phyloP scores from a whole-genome alignment of 2,329 filamentous ascomycete species.

The Ascosphaera apis region DNA sequence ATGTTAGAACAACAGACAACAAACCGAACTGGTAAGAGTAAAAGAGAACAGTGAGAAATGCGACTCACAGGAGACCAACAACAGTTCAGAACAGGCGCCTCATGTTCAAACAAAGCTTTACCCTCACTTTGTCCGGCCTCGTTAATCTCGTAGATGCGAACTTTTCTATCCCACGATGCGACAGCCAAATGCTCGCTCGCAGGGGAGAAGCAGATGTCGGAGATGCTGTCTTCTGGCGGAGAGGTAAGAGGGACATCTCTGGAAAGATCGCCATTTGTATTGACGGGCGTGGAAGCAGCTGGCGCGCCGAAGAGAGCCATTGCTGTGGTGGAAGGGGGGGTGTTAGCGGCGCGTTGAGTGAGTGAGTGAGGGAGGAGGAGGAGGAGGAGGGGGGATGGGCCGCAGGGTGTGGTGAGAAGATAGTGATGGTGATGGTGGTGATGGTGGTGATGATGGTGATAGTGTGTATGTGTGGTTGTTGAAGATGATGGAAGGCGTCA shows the following conservation, averaged over 20 bases:
- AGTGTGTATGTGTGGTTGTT: no score
- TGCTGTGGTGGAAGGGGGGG: slow-evolving; percentile 1
- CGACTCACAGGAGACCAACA: slow-evolving; percentile 65
- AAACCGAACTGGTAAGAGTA: slow-evolving; percentile 3
- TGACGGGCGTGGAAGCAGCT: slow-evolving; percentile 25
- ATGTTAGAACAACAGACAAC: slow-evolving; percentile 1
- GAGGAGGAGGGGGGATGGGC: neutral
- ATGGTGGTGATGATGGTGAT: neutral
- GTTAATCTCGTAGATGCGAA: slow-evolving; percentile 86
- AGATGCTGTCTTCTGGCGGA: slow-evolving; percentile 73
- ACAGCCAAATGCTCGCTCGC: slow-evolving; percentile 64
- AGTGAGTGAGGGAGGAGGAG: neutral
- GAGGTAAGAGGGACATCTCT: slow-evolving; percentile 61
- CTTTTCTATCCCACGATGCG: slow-evolving; percentile 92
- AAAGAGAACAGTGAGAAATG: neutral
- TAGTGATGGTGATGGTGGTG: neutral
- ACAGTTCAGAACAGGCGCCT: slow-evolving; percentile 59
- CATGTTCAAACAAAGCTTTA: slow-evolving; percentile 68
- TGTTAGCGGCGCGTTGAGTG: slow-evolving; percentile 2
- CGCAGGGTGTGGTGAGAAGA: neutral
- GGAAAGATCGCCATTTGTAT: slow-evolving; percentile 70
- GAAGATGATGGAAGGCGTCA: neutral
- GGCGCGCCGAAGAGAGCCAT: slow-evolving; percentile 30
- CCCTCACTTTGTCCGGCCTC: slow-evolving; percentile 55
- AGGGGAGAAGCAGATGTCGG: slow-evolving; percentile 63